Evolutionary conservation across 345 rosid species (phyloP).

Genomic region (Trapa incisa): DNA sequence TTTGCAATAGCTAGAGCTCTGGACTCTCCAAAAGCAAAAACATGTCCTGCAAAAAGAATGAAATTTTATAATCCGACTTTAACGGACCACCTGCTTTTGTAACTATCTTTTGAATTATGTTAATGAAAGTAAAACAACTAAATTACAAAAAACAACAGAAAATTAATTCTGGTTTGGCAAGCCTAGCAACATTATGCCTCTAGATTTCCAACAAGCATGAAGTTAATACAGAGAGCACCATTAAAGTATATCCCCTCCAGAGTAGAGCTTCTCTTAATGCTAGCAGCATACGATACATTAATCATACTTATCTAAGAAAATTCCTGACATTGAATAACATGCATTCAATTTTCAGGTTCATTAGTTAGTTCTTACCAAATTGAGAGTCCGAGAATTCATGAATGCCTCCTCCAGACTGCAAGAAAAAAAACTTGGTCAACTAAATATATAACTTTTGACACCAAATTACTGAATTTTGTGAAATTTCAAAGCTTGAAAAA

Average conservation of each 20-base stretch:
- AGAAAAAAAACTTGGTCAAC: constrained; percentile 11
- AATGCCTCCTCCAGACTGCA: constrained; percentile 99
- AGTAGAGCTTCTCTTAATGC: neutral
- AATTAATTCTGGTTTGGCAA: neutral
- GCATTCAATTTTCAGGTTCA: neutral
- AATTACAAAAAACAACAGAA: neutral
- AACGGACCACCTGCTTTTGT: too few species aligned
- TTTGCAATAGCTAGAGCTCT: constrained; percentile 98
- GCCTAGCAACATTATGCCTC: neutral
- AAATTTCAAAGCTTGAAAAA: too few species aligned
- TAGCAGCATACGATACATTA: neutral
- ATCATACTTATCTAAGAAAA: neutral
- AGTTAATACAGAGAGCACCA: neutral
- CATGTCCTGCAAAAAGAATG: constrained; percentile 52
- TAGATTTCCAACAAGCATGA: neutral
- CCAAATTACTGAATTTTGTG: too few species aligned
- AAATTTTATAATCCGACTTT: neutral
- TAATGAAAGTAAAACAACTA: too few species aligned
- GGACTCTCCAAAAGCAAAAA: constrained; percentile 96
- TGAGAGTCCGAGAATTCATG: constrained; percentile 99
- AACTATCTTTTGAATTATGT: too few species aligned
- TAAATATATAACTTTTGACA: constrained; percentile 8
- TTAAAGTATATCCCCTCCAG: neutral
- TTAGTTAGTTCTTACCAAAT: constrained; percentile 57
- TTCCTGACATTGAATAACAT: neutral